These are phyloP conservation scores for Aspergillus avenaceus DNA, from an alignment of 495 filamentous ascomycete species.

Conservation along the genomic window DNA sequence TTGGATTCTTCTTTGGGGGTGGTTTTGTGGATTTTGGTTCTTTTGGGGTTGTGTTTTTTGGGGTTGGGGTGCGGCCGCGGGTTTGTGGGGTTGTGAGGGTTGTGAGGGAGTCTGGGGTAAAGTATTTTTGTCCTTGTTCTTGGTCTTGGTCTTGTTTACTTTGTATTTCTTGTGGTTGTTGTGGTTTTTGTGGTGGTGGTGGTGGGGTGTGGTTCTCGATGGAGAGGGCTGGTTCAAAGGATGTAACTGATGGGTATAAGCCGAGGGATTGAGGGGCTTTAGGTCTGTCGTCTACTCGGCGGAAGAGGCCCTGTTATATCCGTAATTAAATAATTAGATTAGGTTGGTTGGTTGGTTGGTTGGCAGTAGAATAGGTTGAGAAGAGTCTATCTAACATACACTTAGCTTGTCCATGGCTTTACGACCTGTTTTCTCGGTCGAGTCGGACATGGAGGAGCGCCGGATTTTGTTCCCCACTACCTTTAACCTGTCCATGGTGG, in stretches of 20 bases:
- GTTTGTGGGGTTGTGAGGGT: background rate
- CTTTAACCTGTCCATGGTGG: constrained; percentile 30
- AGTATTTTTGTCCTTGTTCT: no score
- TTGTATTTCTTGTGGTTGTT: no score
- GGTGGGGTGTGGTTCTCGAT: constrained; percentile 8
- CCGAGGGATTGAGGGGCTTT: background rate
- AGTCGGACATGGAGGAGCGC: constrained; percentile 24
- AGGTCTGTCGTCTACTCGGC: constrained; percentile 7
- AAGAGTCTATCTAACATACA: no score
- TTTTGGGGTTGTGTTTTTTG: constrained; percentile 1
- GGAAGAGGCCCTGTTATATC: constrained; percentile 25
- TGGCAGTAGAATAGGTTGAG: no score
- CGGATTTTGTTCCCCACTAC: constrained; percentile 23
- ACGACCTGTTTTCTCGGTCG: constrained; percentile 15
- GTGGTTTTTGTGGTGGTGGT: constrained; percentile 16
- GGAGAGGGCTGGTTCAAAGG: background rate
- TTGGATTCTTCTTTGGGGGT: constrained; percentile 7
- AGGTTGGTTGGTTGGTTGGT: no score
- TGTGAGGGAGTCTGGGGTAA: constrained; percentile 22
- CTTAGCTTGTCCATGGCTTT: constrained; percentile 16
- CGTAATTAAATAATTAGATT: no score
- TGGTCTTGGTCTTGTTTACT: no score
- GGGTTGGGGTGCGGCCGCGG: background rate
- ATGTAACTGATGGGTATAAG: background rate
- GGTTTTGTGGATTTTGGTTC: background rate